A percentile compares a stretch with the other conserved stretches of the same genome.
Evolutionary conservation across 768 basidiomycete genomes (phyloP).

Genomic region (Mycena chlorophos): DNA sequence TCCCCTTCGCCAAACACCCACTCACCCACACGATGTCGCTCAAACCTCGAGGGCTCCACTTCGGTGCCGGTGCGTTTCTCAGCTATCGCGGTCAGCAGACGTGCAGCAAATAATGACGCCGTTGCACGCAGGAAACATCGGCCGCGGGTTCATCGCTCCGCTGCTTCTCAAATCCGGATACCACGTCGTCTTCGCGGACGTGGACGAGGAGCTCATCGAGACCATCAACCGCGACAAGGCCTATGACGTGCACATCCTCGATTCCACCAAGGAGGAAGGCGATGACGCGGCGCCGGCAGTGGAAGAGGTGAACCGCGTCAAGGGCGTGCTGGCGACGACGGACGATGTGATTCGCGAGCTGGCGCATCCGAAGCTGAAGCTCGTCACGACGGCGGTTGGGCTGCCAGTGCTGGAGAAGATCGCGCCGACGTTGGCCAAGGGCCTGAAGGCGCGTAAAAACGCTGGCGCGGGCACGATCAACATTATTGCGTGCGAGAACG

Average conservation of each 20-base stretch:
- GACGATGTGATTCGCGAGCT: conserved; percentile 17
- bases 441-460: conserved; percentile 30
- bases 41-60: conserved; percentile 32
- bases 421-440: conserved; percentile 35
- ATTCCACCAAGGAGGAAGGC: conserved; percentile 1
- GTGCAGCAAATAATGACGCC: not conserved
- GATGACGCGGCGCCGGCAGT: conserved; percentile 1
- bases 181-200: conserved; percentile 39
- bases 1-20: not conserved
- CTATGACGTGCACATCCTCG: conserved; percentile 36
- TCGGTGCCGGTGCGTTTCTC: conserved; percentile 32
- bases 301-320: conserved; percentile 11
- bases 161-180: conserved; percentile 37
- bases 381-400: conserved; percentile 42
- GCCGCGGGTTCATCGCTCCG: conserved; percentile 41
- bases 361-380: conserved; percentile 20
- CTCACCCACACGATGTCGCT: not conserved
- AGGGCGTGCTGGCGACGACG: conserved; percentile 20
- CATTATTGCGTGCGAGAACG: conserved; percentile 44
- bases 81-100: not conserved
- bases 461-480: conserved; percentile 28
- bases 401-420: conserved; percentile 35
- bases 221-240: conserved; percentile 30
- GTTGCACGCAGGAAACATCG: conserved; percentile 29
- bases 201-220: conserved; percentile 33